Evolutionary conservation across 208 protist genomes (phyloP), one percentile per base, ranked within the genome.

Genomic region (Angomonas desouzai): DNA sequence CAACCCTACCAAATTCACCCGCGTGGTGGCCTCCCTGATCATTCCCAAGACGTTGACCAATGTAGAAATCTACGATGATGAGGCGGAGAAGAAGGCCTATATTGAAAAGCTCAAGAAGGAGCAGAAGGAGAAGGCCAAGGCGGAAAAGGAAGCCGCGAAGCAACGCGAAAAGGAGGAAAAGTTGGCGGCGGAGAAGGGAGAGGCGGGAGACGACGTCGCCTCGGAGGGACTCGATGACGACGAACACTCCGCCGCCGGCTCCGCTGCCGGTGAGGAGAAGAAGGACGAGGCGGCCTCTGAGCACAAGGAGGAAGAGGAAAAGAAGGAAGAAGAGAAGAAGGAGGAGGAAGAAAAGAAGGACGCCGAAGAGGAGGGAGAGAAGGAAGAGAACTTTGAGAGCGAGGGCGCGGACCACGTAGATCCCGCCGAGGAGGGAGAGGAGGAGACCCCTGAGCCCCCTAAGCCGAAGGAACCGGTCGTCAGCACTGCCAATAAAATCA

Each of bases 11-110:
- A 83, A 79, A 56, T 68, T 51, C 72, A 76, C 66, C 9, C 62
- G 66, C 30, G 68, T 78, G 23, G 62, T 60, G 20, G 72, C 72
- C 36, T 68, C 73, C 28, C 67, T 83, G 2, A 66, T 77, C 22
- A 60, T 79, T 7, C 72, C 72, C 23, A 55, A 48, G 34, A 48
- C 58, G 20, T 45, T 70, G 16, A 27, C 55, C 11, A 70, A 70
- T 48, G 11, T 64, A 3, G 36, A 27, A 4, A 55, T 56, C 2
- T 38, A 65, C 29, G 55, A 62, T 40, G 58, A 61, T 43, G 58
- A 68, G 34, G 64, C 62, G 55, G 53, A 72, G 53, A 64, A 62
- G 32, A 20, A 27, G 22, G 67, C 33, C 25, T 74, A 73, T 36
- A 45, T 77, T 4, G 58, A 34, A 38, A 25, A 66, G 49, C 56